These are phyloP conservation scores for Ceratobasidium papillatum DNA, from an alignment of 1,284 basidiomycete species.

Conservation along the genomic window DNA sequence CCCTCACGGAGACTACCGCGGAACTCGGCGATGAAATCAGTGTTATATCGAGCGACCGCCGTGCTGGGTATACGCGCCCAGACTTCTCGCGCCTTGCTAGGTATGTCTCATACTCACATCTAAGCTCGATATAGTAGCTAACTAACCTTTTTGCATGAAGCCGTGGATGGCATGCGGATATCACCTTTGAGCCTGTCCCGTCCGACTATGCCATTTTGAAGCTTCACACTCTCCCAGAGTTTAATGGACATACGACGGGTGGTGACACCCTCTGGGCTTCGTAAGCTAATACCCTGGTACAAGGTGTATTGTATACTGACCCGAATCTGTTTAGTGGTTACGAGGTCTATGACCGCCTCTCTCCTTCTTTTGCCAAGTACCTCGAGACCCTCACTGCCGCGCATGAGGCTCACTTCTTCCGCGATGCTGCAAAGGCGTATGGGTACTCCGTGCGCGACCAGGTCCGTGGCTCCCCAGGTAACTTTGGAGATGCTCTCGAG, in stretches of 20 bases:
- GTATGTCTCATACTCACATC: constrained; percentile 1
- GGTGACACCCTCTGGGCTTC: constrained; percentile 58
- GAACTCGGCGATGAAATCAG: constrained; percentile 61
- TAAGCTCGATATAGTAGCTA: not conserved
- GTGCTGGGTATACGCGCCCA: constrained; percentile 42
- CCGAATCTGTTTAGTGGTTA: constrained; percentile 55
- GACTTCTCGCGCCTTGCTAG: constrained; percentile 11
- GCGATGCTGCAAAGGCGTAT: constrained; percentile 46
- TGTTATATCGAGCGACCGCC: constrained; percentile 59
- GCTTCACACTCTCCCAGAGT: constrained; percentile 63
- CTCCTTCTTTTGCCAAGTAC: constrained; percentile 64
- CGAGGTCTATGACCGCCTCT: constrained; percentile 70
- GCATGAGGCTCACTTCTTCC: constrained; percentile 65
- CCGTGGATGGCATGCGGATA: constrained; percentile 67
- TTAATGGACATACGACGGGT: constrained; percentile 46
- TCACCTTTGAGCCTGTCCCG: constrained; percentile 74
- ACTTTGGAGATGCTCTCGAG: constrained; percentile 63
- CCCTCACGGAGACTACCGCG: constrained; percentile 63
- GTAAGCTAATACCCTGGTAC: constrained; percentile 1
- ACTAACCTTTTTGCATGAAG: constrained; percentile 51
- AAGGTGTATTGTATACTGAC: not conserved
- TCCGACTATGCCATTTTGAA: constrained; percentile 71
- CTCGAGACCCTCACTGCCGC: constrained; percentile 68
- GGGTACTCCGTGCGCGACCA: constrained; percentile 50
- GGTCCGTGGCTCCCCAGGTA: constrained; percentile 64